These are phyloP conservation scores for Penicillium sp. DNA, from an alignment of 2,329 filamentous ascomycete species.

Conservation along the genomic window DNA sequence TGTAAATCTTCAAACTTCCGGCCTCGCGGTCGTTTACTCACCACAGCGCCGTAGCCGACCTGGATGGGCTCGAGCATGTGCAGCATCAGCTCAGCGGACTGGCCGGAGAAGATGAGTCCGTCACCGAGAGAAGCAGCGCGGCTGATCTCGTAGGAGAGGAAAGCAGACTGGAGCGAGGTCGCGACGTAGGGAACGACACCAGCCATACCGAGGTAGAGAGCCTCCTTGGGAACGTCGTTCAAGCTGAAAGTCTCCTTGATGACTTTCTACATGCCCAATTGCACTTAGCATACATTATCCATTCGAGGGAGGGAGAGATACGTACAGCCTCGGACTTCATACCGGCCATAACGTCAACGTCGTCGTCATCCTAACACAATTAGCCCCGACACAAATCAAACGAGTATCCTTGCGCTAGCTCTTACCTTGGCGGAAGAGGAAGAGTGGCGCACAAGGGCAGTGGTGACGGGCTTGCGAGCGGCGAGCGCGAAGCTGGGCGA, in stretches of 20 bases:
- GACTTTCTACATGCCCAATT: conserved; percentile 50
- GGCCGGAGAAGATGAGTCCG: conserved; percentile 65
- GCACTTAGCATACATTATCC: neutral
- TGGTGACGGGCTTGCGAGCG: conserved; percentile 48
- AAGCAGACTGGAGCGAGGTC: conserved; percentile 80
- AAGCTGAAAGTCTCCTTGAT: conserved; percentile 72
- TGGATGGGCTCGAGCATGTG: conserved; percentile 81
- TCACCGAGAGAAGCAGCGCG: conserved; percentile 62
- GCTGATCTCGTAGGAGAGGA: conserved; percentile 80
- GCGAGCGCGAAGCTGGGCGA: conserved; percentile 45
- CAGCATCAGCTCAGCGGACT: conserved; percentile 71
- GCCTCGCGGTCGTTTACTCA: conserved; percentile 44
- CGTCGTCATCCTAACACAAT: conserved; percentile 30
- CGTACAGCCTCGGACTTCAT: conserved; percentile 61
- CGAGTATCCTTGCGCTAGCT: neutral
- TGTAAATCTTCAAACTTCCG: neutral
- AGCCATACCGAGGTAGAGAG: conserved; percentile 68
- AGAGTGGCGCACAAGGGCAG: conserved; percentile 52
- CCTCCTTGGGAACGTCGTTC: conserved; percentile 64
- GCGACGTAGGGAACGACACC: conserved; percentile 83
- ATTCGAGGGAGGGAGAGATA: conserved; percentile 15
- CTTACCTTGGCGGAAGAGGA: conserved; percentile 52
- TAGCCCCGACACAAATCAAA: conserved; percentile 50
- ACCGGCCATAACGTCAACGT: conserved; percentile 52
- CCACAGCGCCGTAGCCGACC: conserved; percentile 84